These are phyloP conservation scores for Bacidia rubella DNA, from an alignment of 495 filamentous ascomycete genomes.

Conservation along the genomic window DNA sequence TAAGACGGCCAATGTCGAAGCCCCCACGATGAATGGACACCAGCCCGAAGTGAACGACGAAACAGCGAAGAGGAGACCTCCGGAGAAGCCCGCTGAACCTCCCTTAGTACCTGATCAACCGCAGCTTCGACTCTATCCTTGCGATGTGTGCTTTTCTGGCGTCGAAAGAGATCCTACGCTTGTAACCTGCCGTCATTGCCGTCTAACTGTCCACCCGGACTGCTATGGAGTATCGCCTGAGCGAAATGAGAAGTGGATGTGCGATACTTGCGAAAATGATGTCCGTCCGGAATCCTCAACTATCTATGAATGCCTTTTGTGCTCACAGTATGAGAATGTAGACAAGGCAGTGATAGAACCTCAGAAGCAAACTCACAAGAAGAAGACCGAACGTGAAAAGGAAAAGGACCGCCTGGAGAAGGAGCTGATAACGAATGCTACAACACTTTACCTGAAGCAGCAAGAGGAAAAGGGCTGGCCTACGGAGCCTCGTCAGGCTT, in stretches of 20 bases:
- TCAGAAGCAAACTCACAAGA: slow-evolving; percentile 72
- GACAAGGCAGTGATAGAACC: slow-evolving; percentile 75
- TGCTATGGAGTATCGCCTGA: slow-evolving; percentile 76
- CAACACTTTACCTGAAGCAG: slow-evolving; percentile 63
- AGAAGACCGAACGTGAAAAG: slow-evolving; percentile 83
- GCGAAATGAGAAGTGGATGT: slow-evolving; percentile 76
- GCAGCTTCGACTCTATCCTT: slow-evolving; percentile 63
- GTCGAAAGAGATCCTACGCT: slow-evolving; percentile 40
- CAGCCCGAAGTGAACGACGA: slow-evolving; percentile 35
- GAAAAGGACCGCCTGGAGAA: slow-evolving; percentile 78
- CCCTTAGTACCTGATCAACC: slow-evolving; percentile 58
- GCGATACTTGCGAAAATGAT: slow-evolving; percentile 92
- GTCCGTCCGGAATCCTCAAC: slow-evolving; percentile 75
- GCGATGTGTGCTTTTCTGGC: slow-evolving; percentile 67
- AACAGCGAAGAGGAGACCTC: slow-evolving; percentile 47
- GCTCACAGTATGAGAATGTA: slow-evolving; percentile 53
- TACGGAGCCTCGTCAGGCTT: slow-evolving; percentile 69
- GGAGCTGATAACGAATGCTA: slow-evolving; percentile 58
- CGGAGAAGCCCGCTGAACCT: slow-evolving; percentile 42
- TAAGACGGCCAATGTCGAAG: slow-evolving; percentile 29
- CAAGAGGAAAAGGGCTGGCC: slow-evolving; percentile 75
- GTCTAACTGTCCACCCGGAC: slow-evolving; percentile 79
- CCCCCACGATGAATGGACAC: slow-evolving; percentile 35
- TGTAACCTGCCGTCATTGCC: slow-evolving; percentile 69
- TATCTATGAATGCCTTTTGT: slow-evolving; percentile 83